These are phyloP conservation scores for Powellomyces hirtus DNA, from an alignment of 192 early-diverging fungal genomes.

Conservation along the genomic window DNA sequence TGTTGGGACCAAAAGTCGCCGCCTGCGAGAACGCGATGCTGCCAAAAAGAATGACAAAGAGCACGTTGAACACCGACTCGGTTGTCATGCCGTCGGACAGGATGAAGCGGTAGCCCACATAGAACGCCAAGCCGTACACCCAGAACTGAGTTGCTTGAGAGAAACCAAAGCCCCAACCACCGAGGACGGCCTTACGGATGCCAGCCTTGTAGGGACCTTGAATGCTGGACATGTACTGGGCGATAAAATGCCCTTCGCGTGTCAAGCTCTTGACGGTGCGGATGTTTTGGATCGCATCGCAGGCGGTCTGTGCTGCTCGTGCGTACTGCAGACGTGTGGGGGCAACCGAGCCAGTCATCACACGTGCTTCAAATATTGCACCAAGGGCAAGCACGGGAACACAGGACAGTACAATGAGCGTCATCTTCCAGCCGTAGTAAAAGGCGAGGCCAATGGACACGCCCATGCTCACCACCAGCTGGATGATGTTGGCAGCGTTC, in stretches of 20 bases:
- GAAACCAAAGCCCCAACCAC: conserved; percentile 70
- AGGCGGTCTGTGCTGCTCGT: conserved; percentile 63
- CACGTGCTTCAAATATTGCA: conserved; percentile 58
- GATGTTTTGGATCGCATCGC: conserved; percentile 81
- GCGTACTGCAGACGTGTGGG: conserved; percentile 65
- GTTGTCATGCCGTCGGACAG: conserved; percentile 36
- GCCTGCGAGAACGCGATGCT: conserved; percentile 47
- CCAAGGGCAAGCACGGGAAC: conserved; percentile 62
- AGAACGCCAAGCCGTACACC: conserved; percentile 72
- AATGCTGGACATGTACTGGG: conserved; percentile 59
- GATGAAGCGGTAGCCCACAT: conserved; percentile 69
- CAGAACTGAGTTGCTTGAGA: conserved; percentile 66
- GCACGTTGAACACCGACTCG: conserved; percentile 32
- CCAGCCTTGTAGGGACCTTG: conserved; percentile 68
- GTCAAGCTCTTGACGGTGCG: conserved; percentile 76
- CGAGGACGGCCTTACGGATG: conserved; percentile 54
- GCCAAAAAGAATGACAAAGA: conserved; percentile 64
- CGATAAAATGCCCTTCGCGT: conserved; percentile 64
- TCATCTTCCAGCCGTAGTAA: conserved; percentile 71
- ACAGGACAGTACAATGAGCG: conserved; percentile 65
- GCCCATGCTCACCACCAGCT: conserved; percentile 39
- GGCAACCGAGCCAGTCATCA: conserved; percentile 55
- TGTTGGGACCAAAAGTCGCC: conserved; percentile 63
- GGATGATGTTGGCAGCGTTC: conserved; percentile 47
- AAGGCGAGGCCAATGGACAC: conserved; percentile 66